Evolutionary conservation across 805 yeast genomes (phyloP), one percentile per base, ranked within the genome.

Genomic region (Teunomyces panamensis): DNA sequence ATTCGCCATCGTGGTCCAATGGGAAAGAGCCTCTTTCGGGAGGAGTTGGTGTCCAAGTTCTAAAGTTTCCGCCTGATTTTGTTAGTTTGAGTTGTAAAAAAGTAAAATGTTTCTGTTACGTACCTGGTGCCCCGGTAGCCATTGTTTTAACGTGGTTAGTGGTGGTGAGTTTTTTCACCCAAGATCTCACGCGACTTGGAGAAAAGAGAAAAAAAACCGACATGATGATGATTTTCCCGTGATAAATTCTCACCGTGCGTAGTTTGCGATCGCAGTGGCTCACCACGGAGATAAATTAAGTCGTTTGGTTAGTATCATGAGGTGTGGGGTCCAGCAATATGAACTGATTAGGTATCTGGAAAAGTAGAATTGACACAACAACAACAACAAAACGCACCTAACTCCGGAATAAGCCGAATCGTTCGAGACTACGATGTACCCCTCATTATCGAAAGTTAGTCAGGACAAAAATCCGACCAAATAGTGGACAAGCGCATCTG

Each of bases 11-110:
- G 60, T 92, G 99, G 60, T 92, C 99, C 39, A 92, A 71, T 0
- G 98, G 99, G 66, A 92, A 92, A 0, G 98, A 89, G 0, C 99
- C 99, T 55, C 97, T 73, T 55, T 92, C 96, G 2, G 99, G 99
- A 17, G 99, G 96, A 0, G 92, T 85, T 8, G 97, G 96, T 10
- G 81, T 74, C 74, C 85, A 77, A 36, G 60, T 44, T 49, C 57
- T 45, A 37, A 54, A 54, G 46, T 54, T 54, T n/a, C 53, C 54
- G 17, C 57, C 57, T 49, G 39, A 10, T 16, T 20, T 20, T 7
- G n/a, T 42, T 45, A 41, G 42, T 45, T 35, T 35, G 10, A 14
- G 42, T 3, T 10, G 34, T 10, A 9, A 8, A 8, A 26, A n/a
- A 7, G 13, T 6, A 11, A 7, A n/a, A n/a, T 34, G 9, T 37